Evolutionary conservation across 441 rosid genomes (phyloP).

Genomic region (Euphorbia celastroides): DNA sequence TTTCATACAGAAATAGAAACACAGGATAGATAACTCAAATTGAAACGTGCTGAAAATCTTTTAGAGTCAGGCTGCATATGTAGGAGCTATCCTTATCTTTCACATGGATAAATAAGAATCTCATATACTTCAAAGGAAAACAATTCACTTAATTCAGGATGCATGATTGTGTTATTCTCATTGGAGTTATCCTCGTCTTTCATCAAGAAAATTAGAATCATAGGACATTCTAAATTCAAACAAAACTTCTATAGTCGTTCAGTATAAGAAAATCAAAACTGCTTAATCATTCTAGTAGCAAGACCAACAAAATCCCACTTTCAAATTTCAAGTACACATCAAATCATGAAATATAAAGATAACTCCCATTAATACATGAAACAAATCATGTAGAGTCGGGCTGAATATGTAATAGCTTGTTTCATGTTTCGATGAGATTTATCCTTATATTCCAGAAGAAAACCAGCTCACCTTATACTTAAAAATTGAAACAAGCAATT

Average conservation of each 20-base stretch:
- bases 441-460: background rate
- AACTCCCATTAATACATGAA: background rate
- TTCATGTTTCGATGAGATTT: background rate
- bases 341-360: too few species aligned
- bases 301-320: too few species aligned
- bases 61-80: too few species aligned
- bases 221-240: background rate
- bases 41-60: background rate
- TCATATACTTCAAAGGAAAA: too few species aligned
- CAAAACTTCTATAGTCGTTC: too few species aligned
- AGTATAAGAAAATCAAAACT: too few species aligned
- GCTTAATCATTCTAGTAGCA: too few species aligned
- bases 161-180: too few species aligned
- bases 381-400: background rate
- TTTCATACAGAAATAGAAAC: background rate
- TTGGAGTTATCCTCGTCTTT: background rate
- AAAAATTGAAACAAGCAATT: background rate
- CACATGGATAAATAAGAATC: too few species aligned
- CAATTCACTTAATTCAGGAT: too few species aligned
- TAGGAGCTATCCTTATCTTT: too few species aligned
- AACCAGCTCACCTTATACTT: background rate
- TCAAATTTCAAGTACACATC: too few species aligned
- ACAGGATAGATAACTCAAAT: background rate
- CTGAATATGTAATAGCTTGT: background rate
- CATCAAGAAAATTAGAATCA: background rate